Evolutionary conservation across 176 grass and related monocot species (phyloP).

Genomic region (Urochloa ruziziensis): DNA sequence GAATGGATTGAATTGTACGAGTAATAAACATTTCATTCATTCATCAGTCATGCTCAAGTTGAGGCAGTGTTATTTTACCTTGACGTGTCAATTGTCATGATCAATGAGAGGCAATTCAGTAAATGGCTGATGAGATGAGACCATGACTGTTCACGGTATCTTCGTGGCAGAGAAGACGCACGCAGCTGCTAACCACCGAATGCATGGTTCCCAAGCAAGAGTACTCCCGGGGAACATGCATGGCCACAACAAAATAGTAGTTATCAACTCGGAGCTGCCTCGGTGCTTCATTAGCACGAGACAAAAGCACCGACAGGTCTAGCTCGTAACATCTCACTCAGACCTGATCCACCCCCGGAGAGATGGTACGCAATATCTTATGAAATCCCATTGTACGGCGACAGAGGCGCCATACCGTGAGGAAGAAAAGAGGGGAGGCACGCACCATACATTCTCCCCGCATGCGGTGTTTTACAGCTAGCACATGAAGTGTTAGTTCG

Average conservation of each 20-base stretch:
- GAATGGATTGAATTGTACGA: background rate
- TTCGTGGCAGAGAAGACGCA: background rate
- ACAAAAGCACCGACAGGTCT: background rate
- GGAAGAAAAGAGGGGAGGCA: background rate
- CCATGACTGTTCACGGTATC: background rate
- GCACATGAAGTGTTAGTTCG: background rate
- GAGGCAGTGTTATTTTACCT: background rate
- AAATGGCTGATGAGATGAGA: no score
- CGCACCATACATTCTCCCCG: background rate
- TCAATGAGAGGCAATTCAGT: background rate
- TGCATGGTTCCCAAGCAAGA: no score
- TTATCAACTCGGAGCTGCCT: background rate
- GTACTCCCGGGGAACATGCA: no score
- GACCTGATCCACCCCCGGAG: background rate
- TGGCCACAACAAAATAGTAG: no score
- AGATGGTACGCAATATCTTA: background rate
- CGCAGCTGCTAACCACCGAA: slow-evolving; percentile 19
- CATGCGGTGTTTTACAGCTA: background rate
- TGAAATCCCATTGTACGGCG: background rate
- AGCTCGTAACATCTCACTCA: background rate
- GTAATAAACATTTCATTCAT: no score
- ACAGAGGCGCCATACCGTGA: background rate
- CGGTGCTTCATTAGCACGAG: background rate
- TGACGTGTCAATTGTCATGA: background rate
- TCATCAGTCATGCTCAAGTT: no score